Evolutionary conservation across 2,329 filamentous ascomycete species (phyloP), one percentile per base, ranked within the genome.

Genomic region (Huntiella omanensis): DNA sequence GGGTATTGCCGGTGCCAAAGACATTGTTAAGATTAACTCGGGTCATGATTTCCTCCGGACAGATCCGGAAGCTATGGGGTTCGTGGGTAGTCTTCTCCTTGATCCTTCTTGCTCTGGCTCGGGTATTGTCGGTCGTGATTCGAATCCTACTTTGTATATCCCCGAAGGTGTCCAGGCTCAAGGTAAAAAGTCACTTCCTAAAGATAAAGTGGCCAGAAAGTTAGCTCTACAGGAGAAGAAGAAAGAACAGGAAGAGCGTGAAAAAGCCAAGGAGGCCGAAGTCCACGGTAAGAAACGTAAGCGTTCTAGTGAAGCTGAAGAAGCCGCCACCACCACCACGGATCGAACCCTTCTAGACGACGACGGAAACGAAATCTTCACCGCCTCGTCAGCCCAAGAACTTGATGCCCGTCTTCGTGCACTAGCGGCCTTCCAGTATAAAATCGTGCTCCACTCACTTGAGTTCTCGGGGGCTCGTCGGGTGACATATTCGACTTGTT

Each of bases 71-170:
- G 63, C 40, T 65, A 75, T n/a, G 47, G 43, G 39, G 8, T 43
- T 39, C 43, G 84, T 95, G n/a, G 75, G 77, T 0, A 81, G 80
- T 5, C 66, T 98, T 36, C 68, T 98, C 0, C 70, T 98, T 2
- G 91, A 98, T 58, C 91, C 91, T 0, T 94, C 85, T 58, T 98
- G 91, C 59, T 95, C 87, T 1, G 91, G 91, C 0, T 95, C 85
- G 57, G 91, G 91, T 1, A 98, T 98, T 47, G 76, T 95, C 17
- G 84, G 87, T 2, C 73, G 91, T 15, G 86, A 95, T 54, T 83
- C 86, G 40, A 73, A 79, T 58, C 77, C 84, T 4, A 63, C 72
- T 52, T 60, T 91, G 36, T 68, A 78, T 51, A 65, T 93, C 22
- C 69, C 68, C 33, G 52, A 55, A 12, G 54, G 59, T 2, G 39